Evolutionary conservation across 208 protist genomes (phyloP).

Genomic region (Trypanosoma congolense): DNA sequence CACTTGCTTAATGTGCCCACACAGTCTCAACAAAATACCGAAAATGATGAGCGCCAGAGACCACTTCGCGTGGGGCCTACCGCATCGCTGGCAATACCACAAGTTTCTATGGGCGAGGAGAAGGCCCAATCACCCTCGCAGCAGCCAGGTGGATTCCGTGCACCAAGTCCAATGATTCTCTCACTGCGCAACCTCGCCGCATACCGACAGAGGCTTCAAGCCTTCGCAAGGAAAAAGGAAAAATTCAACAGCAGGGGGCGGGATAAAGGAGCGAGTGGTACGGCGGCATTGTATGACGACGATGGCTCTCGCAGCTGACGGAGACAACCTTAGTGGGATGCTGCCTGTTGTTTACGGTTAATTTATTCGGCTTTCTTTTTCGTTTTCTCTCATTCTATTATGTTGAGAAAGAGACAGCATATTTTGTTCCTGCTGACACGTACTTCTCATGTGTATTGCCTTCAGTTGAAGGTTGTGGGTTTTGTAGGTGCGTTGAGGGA

Average conservation of each 20-base stretch:
- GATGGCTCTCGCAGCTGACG: constrained; percentile 4
- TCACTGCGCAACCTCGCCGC: constrained; percentile 77
- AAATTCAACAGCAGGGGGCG: constrained; percentile 3
- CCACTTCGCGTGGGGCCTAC: not conserved
- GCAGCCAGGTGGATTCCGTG: constrained; percentile 60
- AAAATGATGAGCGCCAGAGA: not conserved
- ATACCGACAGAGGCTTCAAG: constrained; percentile 17
- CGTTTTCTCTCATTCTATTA: no score
- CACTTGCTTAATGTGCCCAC: not conserved
- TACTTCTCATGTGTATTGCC: no score
- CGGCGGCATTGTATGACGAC: constrained; percentile 1
- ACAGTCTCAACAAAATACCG: not conserved
- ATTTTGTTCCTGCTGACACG: no score
- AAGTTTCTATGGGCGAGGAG: constrained; percentile 9
- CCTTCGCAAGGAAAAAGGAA: constrained; percentile 17
- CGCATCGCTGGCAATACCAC: not conserved
- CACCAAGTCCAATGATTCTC: constrained; percentile 82
- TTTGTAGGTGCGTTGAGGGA: no score
- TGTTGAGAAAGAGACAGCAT: no score
- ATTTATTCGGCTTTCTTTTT: not conserved
- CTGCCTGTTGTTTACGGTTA: not conserved
- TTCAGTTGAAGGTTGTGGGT: no score
- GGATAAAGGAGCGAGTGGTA: not conserved
- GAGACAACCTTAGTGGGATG: not conserved
- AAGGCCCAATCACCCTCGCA: constrained; percentile 29